Evolutionary conservation across 495 filamentous ascomycete species (phyloP), one percentile per base, ranked within the genome.

Genomic region (Saxophila tyrrhenica): DNA sequence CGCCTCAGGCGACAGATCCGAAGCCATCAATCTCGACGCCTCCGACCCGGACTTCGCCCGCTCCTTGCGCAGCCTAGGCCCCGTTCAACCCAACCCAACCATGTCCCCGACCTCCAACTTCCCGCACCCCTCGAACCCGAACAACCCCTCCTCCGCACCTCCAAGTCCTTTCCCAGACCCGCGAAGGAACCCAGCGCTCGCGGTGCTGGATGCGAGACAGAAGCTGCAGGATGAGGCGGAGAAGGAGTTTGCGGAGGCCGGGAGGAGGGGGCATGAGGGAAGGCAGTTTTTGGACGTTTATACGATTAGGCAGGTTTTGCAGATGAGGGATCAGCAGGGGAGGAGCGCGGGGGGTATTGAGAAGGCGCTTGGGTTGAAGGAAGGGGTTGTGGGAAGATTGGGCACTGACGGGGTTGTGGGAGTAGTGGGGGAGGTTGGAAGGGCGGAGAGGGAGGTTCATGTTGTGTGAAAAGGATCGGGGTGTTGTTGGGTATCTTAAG

Each of bases 21-120:
- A 56, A 84, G 80, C 78, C n/a, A 79, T 85, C 54, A 76, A 83
- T 62, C 70, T 80, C 55, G 83, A 85, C 60, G 78, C 76, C 56
- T 74, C 72, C n/a, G 81, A 84, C 59, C 81, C 81, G 1, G 68
- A 77, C 65, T 83, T 80, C 67, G 78, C 77, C 48, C 73, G 73
- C 58, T 79, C 78, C 48, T 76, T 85, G 52, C 77, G 76, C 62
- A 66, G 68, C 39, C 73, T 87, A 58, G 84, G 84, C 52, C 75
- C 83, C 52, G 83, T 86, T 19, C 73, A 75, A 48, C 81, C 83
- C 17, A 70, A 70, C 52, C 80, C 80, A 10, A 79, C 76, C 25
- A 64, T 74, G 59, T 81, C 82, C 9, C 68, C 72, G 58, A 73
- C 76, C 29, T 81, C 77, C 52, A 75, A 72, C 50, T 74, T 77